Evolutionary conservation across 23 red algal genomes (phyloP).

Genomic region (Gracilaria gracilis): DNA sequence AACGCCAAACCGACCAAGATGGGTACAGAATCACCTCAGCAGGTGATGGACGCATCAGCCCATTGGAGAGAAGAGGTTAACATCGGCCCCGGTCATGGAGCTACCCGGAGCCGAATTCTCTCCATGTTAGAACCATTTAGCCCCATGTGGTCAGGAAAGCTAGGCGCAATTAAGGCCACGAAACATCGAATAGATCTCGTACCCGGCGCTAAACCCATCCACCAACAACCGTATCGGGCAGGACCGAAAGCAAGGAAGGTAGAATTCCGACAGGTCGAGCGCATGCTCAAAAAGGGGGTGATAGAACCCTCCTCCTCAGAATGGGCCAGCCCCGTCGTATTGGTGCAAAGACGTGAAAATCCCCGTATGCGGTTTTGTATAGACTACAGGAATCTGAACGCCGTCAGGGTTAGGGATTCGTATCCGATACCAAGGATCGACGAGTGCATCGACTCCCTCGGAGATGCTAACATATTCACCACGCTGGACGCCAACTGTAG

Average conservation of each 20-base stretch:
- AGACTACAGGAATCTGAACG: conserved; percentile 29
- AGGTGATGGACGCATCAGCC: background rate
- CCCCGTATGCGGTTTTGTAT: background rate
- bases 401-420: conserved; percentile 10
- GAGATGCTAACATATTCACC: conserved; percentile 24
- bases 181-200: background rate
- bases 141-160: background rate
- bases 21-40: background rate
- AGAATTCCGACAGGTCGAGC: background rate
- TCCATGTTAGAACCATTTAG: background rate
- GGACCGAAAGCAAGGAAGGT: background rate
- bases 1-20: background rate
- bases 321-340: background rate
- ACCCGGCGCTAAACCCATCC: background rate
- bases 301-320: background rate
- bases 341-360: background rate
- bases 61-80: background rate
- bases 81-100: background rate
- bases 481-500: conserved; percentile 39
- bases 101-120: background rate
- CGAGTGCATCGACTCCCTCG: conserved; percentile 55
- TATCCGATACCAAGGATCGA: conserved; percentile 48
- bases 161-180: background rate
- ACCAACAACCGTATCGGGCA: background rate
- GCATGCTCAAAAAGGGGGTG: background rate